Conservation (phyloP, 2,329 filamentous ascomycete genomes). For the Calonectria crousiana region DNA sequence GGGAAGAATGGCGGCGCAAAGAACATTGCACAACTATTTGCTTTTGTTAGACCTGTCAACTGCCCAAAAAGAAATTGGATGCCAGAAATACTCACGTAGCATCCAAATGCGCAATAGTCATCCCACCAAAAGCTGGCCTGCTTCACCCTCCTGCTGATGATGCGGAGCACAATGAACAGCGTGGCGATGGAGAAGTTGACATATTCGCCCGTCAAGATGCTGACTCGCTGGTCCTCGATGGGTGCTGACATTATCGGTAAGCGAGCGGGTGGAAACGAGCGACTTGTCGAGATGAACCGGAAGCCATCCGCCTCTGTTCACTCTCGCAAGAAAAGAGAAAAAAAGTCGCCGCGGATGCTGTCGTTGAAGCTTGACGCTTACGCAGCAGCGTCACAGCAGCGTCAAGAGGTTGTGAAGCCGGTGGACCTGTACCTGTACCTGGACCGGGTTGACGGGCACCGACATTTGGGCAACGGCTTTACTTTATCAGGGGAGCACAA, state of each 20-base stretch:
- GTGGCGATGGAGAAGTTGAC: slow-evolving; percentile 38
- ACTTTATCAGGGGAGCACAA: background rate
- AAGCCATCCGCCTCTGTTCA: background rate
- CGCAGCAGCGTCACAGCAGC: background rate
- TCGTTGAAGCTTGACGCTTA: background rate
- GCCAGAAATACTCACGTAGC: slow-evolving; percentile 30
- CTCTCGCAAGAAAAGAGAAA: background rate
- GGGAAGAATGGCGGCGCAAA: slow-evolving; percentile 33
- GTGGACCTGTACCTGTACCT: background rate
- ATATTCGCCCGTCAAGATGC: slow-evolving; percentile 34
- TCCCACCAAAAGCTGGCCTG: slow-evolving; percentile 38
- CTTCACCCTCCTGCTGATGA: slow-evolving; percentile 33
- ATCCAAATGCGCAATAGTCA: slow-evolving; percentile 35
- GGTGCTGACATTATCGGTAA: background rate
- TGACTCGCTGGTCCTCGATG: slow-evolving; percentile 9
- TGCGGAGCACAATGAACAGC: slow-evolving; percentile 29
- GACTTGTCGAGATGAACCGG: background rate
- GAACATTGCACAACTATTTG: slow-evolving; percentile 24
- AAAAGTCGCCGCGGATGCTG: too few species aligned
- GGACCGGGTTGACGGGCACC: background rate
- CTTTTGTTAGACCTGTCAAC: slow-evolving; percentile 3
- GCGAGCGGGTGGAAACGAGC: background rate
- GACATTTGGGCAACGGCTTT: background rate
- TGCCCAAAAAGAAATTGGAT: too few species aligned
- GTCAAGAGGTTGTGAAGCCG: background rate